Conservation (phyloP, 2,329 filamentous ascomycete species). For the Colletotrichum sp. region DNA sequence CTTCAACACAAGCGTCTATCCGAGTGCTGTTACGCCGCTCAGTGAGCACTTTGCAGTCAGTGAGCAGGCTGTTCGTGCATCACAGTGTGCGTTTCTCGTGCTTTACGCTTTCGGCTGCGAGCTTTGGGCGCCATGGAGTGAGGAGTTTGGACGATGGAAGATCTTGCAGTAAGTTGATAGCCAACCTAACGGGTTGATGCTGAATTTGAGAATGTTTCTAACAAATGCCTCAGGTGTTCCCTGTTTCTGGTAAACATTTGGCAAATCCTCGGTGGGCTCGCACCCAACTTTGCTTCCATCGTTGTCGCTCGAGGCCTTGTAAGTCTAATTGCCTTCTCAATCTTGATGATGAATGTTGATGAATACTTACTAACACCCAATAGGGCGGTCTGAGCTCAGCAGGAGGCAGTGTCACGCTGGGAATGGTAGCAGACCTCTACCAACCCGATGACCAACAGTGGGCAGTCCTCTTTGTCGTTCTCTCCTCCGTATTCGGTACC, state of each 20-base stretch:
- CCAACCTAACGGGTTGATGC: no score
- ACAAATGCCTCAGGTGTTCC: background rate
- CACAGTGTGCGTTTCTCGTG: conserved; percentile 55
- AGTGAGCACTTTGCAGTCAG: conserved; percentile 49
- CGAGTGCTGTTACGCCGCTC: conserved; percentile 53
- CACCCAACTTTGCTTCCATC: conserved; percentile 44
- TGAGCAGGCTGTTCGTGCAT: conserved; percentile 49
- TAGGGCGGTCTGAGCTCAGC: conserved; percentile 66
- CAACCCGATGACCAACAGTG: conserved; percentile 61
- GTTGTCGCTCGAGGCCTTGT: conserved; percentile 43
- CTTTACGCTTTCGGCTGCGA: conserved; percentile 54
- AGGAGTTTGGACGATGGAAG: conserved; percentile 57
- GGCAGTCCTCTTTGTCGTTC: conserved; percentile 64
- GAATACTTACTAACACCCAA: background rate
- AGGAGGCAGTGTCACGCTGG: conserved; percentile 68
- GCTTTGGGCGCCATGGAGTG: conserved; percentile 60
- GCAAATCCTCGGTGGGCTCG: conserved; percentile 51
- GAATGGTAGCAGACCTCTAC: conserved; percentile 70
- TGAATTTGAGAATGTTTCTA: no score
- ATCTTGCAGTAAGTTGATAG: conserved; percentile 49
- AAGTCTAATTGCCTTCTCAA: background rate
- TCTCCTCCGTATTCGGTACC: conserved; percentile 60
- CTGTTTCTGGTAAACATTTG: conserved; percentile 60
- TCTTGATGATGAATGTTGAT: no score
- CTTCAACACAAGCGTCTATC: conserved; percentile 57